phyloP scores from a whole-genome alignment of 2,329 filamentous ascomycete genomes.

The Calycina herbarum region DNA sequence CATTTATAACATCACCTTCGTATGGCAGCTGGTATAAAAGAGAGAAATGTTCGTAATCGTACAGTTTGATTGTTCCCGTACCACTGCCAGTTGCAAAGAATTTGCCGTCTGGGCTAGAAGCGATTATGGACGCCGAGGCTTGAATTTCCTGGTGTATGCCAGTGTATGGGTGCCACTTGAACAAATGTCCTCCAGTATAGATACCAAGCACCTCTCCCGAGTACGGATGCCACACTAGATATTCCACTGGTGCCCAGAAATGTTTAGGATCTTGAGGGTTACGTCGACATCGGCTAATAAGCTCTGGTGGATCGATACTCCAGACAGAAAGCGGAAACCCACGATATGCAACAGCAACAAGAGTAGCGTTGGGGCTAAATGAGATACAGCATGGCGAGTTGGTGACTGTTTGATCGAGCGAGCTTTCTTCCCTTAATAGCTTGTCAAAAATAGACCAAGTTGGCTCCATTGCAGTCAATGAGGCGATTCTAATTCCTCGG shows the following conservation, averaged over 20 bases:
- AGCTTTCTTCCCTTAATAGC: not conserved
- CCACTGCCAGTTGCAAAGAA: slow-evolving; percentile 16
- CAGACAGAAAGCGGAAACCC: slow-evolving; percentile 26
- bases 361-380: slow-evolving; percentile 23
- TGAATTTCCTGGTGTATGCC: slow-evolving; percentile 12
- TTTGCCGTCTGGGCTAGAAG: slow-evolving; percentile 18
- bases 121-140: slow-evolving; percentile 7
- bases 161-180: slow-evolving; percentile 23
- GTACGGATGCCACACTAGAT: slow-evolving; percentile 17
- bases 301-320: slow-evolving; percentile 12
- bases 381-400: slow-evolving; percentile 18
- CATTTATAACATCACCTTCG: not conserved
- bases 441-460: not conserved
- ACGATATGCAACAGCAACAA: slow-evolving; percentile 25
- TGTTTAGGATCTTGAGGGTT: not conserved
- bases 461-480: not conserved
- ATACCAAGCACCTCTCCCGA: slow-evolving; percentile 17
- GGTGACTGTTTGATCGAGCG: not conserved
- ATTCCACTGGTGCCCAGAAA: slow-evolving; percentile 12
- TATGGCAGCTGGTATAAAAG: slow-evolving; percentile 22
- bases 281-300: slow-evolving; percentile 17
- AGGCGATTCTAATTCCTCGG: not conserved
- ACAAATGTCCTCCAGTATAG: slow-evolving; percentile 19
- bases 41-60: slow-evolving; percentile 16
- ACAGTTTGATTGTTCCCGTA: slow-evolving; percentile 16